These are phyloP conservation scores for Jatropha podagrica DNA, from an alignment of 441 rosid species.

Conservation along the genomic window DNA sequence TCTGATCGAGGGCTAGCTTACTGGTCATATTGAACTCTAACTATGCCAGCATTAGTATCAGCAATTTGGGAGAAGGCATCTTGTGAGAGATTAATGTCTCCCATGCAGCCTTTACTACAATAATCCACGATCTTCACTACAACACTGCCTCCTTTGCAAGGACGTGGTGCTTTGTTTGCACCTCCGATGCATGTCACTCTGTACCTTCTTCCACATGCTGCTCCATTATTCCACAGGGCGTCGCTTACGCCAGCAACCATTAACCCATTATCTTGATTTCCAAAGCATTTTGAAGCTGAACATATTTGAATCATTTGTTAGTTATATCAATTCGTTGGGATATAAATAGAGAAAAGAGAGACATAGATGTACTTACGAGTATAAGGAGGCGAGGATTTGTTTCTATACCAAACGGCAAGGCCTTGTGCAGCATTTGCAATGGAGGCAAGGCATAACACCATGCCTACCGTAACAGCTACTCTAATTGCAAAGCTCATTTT, in stretches of 20 bases:
- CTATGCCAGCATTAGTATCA: constrained; percentile 27
- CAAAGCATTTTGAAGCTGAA: constrained; percentile 15
- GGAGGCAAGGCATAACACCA: constrained; percentile 12
- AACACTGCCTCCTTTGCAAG: constrained; percentile 3
- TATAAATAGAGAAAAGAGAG: too few relatives aligned
- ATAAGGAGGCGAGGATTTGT: neutral
- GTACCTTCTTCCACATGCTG: constrained; percentile 29
- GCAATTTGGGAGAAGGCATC: constrained; percentile 34
- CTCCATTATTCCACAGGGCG: constrained; percentile 30
- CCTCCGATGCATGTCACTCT: constrained; percentile 29
- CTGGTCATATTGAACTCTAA: constrained; percentile 9
- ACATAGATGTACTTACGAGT: constrained; percentile 2
- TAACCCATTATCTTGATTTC: constrained; percentile 8
- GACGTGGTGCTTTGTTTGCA: neutral
- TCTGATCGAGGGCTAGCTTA: neutral
- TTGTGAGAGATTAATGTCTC: constrained; percentile 30
- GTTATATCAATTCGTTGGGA: too few relatives aligned
- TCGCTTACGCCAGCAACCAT: constrained; percentile 30
- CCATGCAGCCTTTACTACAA: constrained; percentile 24
- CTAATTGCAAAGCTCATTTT: constrained; percentile 9
- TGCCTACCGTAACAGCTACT: neutral
- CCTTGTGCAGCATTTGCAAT: constrained; percentile 12
- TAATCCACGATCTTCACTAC: constrained; percentile 28
- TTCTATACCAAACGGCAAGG: constrained; percentile 1
- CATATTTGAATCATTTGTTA: too few relatives aligned